Evolutionary conservation across 2,329 filamentous ascomycete genomes (phyloP), one percentile per base, ranked within the genome.

Genomic region (Neopestalotiopsis sp.): DNA sequence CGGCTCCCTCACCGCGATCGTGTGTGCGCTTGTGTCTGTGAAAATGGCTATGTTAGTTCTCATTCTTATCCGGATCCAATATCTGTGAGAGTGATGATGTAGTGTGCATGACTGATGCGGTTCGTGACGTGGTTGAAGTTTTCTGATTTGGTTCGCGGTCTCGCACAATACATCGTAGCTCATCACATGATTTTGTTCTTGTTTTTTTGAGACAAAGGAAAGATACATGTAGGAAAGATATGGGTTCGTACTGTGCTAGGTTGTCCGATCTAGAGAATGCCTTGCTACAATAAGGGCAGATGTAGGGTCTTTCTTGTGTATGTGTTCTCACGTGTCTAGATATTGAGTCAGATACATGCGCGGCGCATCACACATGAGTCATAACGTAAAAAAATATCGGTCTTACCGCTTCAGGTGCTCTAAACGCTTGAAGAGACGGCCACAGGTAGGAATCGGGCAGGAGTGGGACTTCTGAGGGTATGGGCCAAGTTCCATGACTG

Each of bases 181-280:
- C 82, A 81, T 81, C 80, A 81, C 77, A 77, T 76, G 76, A 78
- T 75, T 78, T 71, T 62, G 73, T 76, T 73, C 74, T 71, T 74
- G 6, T 38, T 38, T 71, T 74, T 28, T 28, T 28, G 24, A 28
- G 24, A 79, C 75, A 77, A 73, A 77, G 75, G 60, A 73, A 77
- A 77, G 70, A 80, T 72, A 80, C 71, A 77, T 71, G 71, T 78
- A 81, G 73, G 77, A 83, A 81, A 80, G 72, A 70, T 72, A 70
- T 76, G 78, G 78, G 75, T 38, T 78, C 89, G 84, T 94, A 97
- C 93, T 99, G 96, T 81, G 96, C 96, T 83, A 99, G 92, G 82
- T 99, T 99, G 85, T 99, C 96, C 78, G 95, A 98, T 84, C 96
- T 89, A 70, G 96, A 98, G 83, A 99, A 99, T 74, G 95, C 95